These are phyloP conservation scores for Sambucus nigra DNA, from an alignment of 129 eudicot genomes.

Conservation along the genomic window DNA sequence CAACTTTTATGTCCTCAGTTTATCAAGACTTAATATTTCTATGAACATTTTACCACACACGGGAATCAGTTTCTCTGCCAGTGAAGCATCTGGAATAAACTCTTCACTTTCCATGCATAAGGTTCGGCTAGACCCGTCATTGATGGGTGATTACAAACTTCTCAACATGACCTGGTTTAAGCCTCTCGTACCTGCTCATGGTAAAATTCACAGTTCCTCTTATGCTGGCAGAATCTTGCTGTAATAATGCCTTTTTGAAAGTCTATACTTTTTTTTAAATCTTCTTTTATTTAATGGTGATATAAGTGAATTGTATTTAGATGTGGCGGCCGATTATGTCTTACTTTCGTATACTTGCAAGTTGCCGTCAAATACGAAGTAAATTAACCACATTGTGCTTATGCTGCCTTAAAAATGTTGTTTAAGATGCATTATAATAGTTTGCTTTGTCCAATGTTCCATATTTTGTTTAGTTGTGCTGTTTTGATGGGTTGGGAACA, in stretches of 20 bases:
- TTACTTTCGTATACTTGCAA: too few relatives aligned
- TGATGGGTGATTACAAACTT: constrained; percentile 75
- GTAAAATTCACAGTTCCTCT: constrained; percentile 29
- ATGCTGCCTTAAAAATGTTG: too few relatives aligned
- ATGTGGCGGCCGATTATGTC: too few relatives aligned
- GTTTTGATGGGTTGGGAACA: too few relatives aligned
- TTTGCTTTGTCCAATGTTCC: too few relatives aligned
- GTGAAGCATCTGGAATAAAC: constrained; percentile 60
- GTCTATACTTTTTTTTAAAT: too few relatives aligned
- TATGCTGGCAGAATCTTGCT: neutral
- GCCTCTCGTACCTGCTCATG: constrained; percentile 54
- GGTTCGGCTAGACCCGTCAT: constrained; percentile 58
- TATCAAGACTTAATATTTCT: constrained; percentile 82
- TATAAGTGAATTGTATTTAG: neutral
- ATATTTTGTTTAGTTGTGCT: too few relatives aligned
- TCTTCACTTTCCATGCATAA: constrained; percentile 65
- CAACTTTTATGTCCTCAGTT: constrained; percentile 62
- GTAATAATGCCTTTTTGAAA: neutral
- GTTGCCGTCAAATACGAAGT: too few relatives aligned
- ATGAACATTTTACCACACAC: constrained; percentile 79
- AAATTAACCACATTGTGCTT: too few relatives aligned
- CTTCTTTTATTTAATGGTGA: too few relatives aligned
- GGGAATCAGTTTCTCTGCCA: constrained; percentile 62
- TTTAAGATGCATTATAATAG: too few relatives aligned
- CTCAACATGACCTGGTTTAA: constrained; percentile 86